Base-by-base conservation (phyloP, 495 filamentous ascomycete species). In the Lasiosphaeria hispida region DNA sequence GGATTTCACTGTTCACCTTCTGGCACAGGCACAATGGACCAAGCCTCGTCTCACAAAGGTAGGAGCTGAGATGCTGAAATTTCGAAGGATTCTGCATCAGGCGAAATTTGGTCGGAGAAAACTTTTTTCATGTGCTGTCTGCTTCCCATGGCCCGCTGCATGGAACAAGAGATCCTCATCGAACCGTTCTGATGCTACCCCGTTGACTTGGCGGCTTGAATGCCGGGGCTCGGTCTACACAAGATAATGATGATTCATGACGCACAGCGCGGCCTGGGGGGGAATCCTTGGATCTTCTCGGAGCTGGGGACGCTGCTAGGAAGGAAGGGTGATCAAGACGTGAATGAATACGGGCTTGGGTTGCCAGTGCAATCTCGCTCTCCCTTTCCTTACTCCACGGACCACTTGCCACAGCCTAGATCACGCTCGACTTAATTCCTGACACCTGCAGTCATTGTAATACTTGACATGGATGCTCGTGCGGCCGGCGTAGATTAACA, bases 401-500 rank as follows among this genome's bases (percentile, higher is more conserved):
- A 11, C 47, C 23, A 48, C 44, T 48, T 30, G 44, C 44, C 44
- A 48, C 44, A 33, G 44, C 44, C 44, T 19, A 41, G 14, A 8
- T 11, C 39, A 41, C 39, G 39, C 11, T 15, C 39, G 0, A 48
- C 8, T 30, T 30, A 30, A 73, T 30, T 30, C 23, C 23, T 30
- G 5, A 30, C 73, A 73, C 61, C 72, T 69, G 70, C 69, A 57
- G 63, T 60, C 55, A 58, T 60, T 62, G 52, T 49, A 55, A 55
- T 57, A 48, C 62, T 70, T 73, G 72, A 53, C 66, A 59, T 67
- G 69, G 71, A 69, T 76, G 69, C 72, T 72, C 63, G 67, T 68
- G 71, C 68, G 65, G 61, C 69, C 72, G 74, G 74, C 74, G 72
- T 35, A 74, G 72, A 76, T 64, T n/a, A n/a, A 35, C 61, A 67